Evolutionary conservation across 768 basidiomycete genomes (phyloP), one percentile per base, ranked within the genome.

Genomic region (Termitomyces sp.): DNA sequence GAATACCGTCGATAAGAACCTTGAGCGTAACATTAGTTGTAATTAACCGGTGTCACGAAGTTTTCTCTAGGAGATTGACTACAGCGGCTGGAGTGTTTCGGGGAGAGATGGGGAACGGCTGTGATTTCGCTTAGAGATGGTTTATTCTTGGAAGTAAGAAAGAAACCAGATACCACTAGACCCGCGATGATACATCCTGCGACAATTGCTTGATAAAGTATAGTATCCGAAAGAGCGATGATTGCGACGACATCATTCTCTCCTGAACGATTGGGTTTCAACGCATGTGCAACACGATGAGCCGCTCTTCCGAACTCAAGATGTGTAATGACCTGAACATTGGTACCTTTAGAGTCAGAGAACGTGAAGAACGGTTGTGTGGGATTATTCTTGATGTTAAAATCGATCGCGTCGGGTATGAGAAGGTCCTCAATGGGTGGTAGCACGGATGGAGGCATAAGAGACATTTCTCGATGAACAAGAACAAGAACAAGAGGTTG

Each of bases 241-340:
- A 76, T 61, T 0, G 67, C 71, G 12, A 76, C 43, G 4, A 74
- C 59, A 4, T 62, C 65, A 32, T 71, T 66, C 3, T 54, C 24
- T 0, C 67, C 59, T 30, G 42, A 50, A 1, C 70, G 64, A 14
- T 57, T 48, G 0, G 74, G 74, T 8, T 73, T 66, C n/a, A 77
- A 32, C 22, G 62, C 56, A 53, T 72, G 71, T 0, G 76, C 74
- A 20, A 71, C 61, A 3, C 76, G 69, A 48, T 79, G 73, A 27
- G 68, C 70, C 0, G 76, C 78, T 18, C 72, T 72, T 14, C 67
- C 68, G 56, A 77, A 79, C 42, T 79, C 75, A 4, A 75, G 53
- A 45, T 69, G 70, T 0, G 72, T 67, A 12, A 79, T 66, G 13
- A 60, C 36, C 1, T 58, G 58, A 22, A 69, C 50, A 6, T 59